Base-by-base conservation (phyloP, 495 filamentous ascomycete species). In the Tuber borchii region DNA sequence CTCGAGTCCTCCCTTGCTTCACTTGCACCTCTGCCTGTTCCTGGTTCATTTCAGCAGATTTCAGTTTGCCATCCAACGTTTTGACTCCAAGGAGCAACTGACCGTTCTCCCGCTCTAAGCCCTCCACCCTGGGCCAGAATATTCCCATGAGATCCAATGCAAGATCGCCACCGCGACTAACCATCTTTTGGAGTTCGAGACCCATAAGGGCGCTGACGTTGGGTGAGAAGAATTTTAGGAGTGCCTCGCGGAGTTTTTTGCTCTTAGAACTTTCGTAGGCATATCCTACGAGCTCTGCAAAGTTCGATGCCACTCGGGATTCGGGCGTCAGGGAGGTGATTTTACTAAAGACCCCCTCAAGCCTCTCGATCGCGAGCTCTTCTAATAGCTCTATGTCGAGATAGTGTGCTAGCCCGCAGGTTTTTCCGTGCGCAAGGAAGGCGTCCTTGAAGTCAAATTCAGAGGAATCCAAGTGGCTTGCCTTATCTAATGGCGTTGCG, bases 371-470 rank as follows among this genome's bases (percentile, higher is more conserved):
- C 40, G 77, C 61, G 1, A 78, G 45, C 26, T 45, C 71, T 40
- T 76, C 65, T 19, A 78, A 72, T 12, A 71, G 44, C 17, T 65
- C 17, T n/a, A 78, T 43, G 26, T 74, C 75, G 22, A 78, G 70
- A 45, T 71, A 48, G 42, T 45, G 43, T 7, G 77, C 77, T n/a
- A 78, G 40, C 12, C 65, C 65, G 46, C 61, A 78, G 46, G 69
- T 31, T 42, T 73, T 72, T 1, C 71, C 77, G 34, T 78, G 77
- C n/a, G 75, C 40, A 31, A 78, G 75, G 68, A 78, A 74, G n/a
- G 70, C 75, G 9, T 71, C 75, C 20, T 71, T 76, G 39, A 78
- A 78, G 48, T 78, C 77, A n/a, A 77, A 69, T 16, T 74, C 26
- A 10, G 44, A 34, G 1, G 75, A 71, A 20, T 78, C 71, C 9